A percentile compares a stretch with the other conserved stretches of the same genome.
These are phyloP conservation scores for Purshia tridentata DNA, from an alignment of 306 rosid species.

Conservation along the genomic window DNA sequence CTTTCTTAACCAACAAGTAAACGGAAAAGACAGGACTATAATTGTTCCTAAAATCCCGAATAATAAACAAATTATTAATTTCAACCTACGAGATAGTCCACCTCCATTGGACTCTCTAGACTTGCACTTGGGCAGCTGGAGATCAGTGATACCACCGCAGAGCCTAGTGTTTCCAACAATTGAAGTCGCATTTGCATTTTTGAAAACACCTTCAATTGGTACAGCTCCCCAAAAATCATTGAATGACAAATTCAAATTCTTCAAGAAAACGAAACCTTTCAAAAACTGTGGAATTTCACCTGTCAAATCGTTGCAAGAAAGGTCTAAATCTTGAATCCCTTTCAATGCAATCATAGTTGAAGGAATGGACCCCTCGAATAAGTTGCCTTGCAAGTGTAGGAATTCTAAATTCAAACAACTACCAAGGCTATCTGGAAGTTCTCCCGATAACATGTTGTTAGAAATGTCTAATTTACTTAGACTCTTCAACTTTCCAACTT, in stretches of 20 bases:
- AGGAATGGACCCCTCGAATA: too few relatives aligned
- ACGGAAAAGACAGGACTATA: too few relatives aligned
- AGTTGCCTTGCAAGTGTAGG: background rate
- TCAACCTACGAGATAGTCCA: background rate
- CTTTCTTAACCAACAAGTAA: too few relatives aligned
- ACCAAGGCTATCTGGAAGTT: background rate
- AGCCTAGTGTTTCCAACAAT: background rate
- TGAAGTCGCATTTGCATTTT: background rate
- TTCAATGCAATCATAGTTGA: background rate
- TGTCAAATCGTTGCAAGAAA: background rate
- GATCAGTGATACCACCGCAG: background rate
- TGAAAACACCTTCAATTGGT: background rate
- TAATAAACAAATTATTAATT: background rate
- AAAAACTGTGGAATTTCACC: background rate
- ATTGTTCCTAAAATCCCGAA: background rate
- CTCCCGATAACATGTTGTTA: background rate
- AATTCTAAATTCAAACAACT: background rate
- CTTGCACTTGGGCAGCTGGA: slow-evolving; percentile 4
- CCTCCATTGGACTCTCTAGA: too few relatives aligned
- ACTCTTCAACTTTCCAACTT: background rate
- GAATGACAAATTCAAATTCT: background rate
- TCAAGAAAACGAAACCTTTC: background rate
- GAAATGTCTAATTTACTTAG: background rate
- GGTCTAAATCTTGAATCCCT: slow-evolving; percentile 1
- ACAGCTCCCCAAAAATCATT: background rate